Evolutionary conservation across 768 basidiomycete genomes (phyloP), one percentile per base, ranked within the genome.

Genomic region (Amanita rimosa): DNA sequence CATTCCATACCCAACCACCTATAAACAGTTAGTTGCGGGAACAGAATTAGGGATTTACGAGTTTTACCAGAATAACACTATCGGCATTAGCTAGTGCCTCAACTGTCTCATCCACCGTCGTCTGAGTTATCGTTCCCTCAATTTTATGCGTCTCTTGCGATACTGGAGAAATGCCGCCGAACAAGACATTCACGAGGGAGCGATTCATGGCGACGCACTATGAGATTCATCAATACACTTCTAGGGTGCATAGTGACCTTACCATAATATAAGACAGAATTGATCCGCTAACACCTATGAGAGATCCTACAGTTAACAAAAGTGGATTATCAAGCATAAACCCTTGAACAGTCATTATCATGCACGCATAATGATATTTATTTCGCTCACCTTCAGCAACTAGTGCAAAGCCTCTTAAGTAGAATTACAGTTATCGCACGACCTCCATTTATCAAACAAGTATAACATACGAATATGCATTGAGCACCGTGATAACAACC

Each of bases 251-350:
- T 37, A 14, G 17, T 17, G 13, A 44, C 14, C 26, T 54, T 56
- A 88, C 90, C 90, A 92, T 93, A 60, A 93, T 91, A 57, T 93
- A 92, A 9, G 87, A 90, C 43, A 93, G 74, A 59, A 93, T 93
- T 11, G 86, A 89, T 42, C 90, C 90, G 63, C 85, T 87, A 59
- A 92, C 90, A 34, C 89, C 90, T 51, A 93, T 93, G 42, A 93
- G 66, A 17, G 89, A 84, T 13, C 90, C 90, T 31, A 93, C 78
- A 0, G 85, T 86, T 1, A 86, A 87, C 39, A 92, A 66, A 9
- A 92, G 71, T 13, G 87, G 78, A 58, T 92, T 91, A 57, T 92
- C 85, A 54, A 92, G 63, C 90, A 93, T 93, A 59, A 93, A 88
- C 6, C 88, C 79, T 80, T 43, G 14, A 50, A 33, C 16, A 6